phyloP scores from a whole-genome alignment of 2,329 filamentous ascomycete species.

The Colletotrichum sp. region DNA sequence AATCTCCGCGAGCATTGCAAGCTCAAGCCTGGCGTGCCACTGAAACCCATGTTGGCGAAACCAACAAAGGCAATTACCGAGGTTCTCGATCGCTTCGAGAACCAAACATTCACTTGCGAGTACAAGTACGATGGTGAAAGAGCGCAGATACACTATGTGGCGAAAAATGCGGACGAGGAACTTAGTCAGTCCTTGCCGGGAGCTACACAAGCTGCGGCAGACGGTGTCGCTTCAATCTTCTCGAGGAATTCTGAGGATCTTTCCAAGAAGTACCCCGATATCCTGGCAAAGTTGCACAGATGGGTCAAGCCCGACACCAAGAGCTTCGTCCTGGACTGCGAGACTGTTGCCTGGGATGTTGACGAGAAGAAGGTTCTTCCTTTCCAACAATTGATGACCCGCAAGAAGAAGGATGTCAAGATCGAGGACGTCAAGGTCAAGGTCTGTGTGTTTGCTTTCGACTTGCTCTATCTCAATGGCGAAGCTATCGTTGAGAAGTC shows the following conservation, averaged over 20 bases:
- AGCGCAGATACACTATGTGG: constrained; percentile 98
- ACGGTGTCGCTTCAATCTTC: constrained; percentile 90
- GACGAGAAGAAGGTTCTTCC: constrained; percentile 93
- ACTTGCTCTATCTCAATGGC: constrained; percentile 91
- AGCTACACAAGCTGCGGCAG: constrained; percentile 67
- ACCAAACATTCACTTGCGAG: constrained; percentile 95
- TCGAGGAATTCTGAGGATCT: constrained; percentile 97
- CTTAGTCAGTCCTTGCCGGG: constrained; percentile 65
- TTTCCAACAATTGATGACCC: constrained; percentile 97
- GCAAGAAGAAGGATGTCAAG: constrained; percentile 97
- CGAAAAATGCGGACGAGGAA: constrained; percentile 75
- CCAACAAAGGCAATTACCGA: constrained; percentile 98
- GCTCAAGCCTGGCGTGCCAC: constrained; percentile 87
- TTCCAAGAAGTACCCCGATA: constrained; percentile 97
- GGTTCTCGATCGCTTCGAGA: constrained; percentile 94
- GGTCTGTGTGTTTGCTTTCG: constrained; percentile 96
- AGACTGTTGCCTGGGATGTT: constrained; percentile 97
- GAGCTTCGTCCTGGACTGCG: constrained; percentile 98
- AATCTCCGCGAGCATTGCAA: constrained; percentile 86
- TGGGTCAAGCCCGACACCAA: constrained; percentile 92
- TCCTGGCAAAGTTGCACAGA: constrained; percentile 81
- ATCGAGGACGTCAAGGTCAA: constrained; percentile 94
- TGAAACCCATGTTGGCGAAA: constrained; percentile 99
- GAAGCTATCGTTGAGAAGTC: constrained; percentile 87
- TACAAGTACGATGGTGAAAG: constrained; percentile 99